Conservation (phyloP, 352 stramenopile genomes). For the Phytopythium oedochilum region DNA sequence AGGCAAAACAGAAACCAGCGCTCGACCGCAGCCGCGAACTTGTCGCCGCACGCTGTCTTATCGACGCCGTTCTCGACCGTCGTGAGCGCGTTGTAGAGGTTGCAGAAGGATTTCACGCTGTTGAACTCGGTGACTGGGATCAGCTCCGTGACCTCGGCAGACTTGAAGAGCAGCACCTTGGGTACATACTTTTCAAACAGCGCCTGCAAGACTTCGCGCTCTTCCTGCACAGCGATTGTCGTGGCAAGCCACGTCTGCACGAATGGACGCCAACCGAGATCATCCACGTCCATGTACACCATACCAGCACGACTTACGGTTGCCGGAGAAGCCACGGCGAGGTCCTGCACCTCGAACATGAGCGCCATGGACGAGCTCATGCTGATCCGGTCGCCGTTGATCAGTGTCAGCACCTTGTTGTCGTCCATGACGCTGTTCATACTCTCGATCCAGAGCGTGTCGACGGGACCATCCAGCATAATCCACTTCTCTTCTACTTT, state of each 20-base stretch:
- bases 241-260: constrained; percentile 72
- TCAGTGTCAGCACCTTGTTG: constrained; percentile 84
- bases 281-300: constrained; percentile 91
- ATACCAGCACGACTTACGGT: constrained; percentile 93
- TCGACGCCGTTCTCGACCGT: constrained; percentile 72
- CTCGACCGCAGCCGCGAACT: constrained; percentile 62
- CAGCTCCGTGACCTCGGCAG: constrained; percentile 57
- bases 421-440: constrained; percentile 91
- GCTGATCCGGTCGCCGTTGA: constrained; percentile 84
- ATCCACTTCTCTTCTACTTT: constrained; percentile 86
- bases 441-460: constrained; percentile 88
- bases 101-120: constrained; percentile 80
- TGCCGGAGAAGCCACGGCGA: constrained; percentile 91
- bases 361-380: constrained; percentile 87
- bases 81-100: constrained; percentile 76
- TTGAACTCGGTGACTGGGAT: constrained; percentile 82
- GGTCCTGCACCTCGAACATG: constrained; percentile 94
- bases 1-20: constrained; percentile 86
- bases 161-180: constrained; percentile 66
- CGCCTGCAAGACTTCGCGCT: constrained; percentile 56
- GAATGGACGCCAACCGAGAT: constrained; percentile 77
- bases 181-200: constrained; percentile 86
- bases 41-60: constrained; percentile 52
- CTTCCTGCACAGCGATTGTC: constrained; percentile 53
- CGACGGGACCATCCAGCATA: constrained; percentile 83